Base-by-base conservation (phyloP, 1,284 basidiomycete genomes). In the Moesziomyces antarcticus region DNA sequence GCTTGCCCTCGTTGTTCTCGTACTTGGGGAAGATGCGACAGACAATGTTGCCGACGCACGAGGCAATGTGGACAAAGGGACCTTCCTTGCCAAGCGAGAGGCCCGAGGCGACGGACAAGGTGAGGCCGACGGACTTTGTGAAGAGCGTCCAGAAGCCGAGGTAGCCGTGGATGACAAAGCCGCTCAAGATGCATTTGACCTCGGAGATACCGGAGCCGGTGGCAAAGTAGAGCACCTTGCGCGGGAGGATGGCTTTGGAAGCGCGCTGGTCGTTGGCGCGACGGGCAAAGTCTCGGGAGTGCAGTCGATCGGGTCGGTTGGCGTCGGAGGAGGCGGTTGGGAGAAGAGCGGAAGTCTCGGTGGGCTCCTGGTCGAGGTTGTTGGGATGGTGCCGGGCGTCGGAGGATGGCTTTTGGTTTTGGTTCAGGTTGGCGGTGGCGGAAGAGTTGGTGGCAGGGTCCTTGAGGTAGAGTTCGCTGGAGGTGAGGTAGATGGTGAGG, bases 151-250 rank as follows among this genome's bases (percentile, higher is more conserved):
- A 91, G 44, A 88, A 90, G 30, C 96, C 96, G 42, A 99, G 90
- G 84, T 97, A 99, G 21, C 96, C 96, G 79, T 97, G 94, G 67
- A 99, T 97, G 20, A 98, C 95, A 78, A 97, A 98, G 6, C 59
- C 68, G 61, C 93, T 94, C 41, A 99, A 87, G 61, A 98, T 97
- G 67, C 94, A 95, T 85, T 98, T 99, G 84, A 98, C 91, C 85
- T 98, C 96, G 0, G 95, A 94, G 60, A 98, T 96, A 68, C 96
- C 96, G 79, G 92, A 94, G 14, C 96, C 96, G 27, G 93, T 93
- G 14, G 95, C 96, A 90, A 92, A 75, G 63, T 73, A 75, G 52
- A 61, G 68, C 40, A 60, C 51, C 47, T 67, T 73, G 2, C 62
- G 44, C n/a, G 78, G 94, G 93, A 78, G 50, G 24, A 80, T 63